Evolutionary conservation across 2,329 filamentous ascomycete genomes (phyloP).

Genomic region (Mariannaea sp.): DNA sequence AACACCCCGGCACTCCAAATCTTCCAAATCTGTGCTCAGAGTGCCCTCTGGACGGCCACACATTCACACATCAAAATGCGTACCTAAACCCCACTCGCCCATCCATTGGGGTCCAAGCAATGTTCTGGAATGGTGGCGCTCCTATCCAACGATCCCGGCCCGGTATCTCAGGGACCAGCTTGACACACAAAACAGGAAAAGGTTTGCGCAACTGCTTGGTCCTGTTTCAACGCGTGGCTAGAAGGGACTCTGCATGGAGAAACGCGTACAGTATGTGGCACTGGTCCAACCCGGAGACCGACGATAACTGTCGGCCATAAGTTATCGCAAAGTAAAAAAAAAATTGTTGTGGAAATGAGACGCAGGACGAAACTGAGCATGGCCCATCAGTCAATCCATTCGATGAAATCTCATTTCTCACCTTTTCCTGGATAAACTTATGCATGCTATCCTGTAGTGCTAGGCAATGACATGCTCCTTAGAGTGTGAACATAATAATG

Average conservation of each 20-base stretch:
- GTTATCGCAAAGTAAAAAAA: too few relatives aligned
- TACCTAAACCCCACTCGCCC: slow-evolving; percentile 9
- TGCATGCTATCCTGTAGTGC: too few relatives aligned
- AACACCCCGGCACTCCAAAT: slow-evolving; percentile 2
- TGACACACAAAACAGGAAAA: background rate
- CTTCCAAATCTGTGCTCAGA: slow-evolving; percentile 15
- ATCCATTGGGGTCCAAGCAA: slow-evolving; percentile 12
- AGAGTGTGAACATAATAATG: too few relatives aligned
- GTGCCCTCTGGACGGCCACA: slow-evolving; percentile 23
- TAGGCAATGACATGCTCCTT: too few relatives aligned
- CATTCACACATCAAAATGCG: slow-evolving; percentile 22
- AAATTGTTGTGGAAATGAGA: too few relatives aligned
- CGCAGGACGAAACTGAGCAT: too few relatives aligned
- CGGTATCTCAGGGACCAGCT: background rate
- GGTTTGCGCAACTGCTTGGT: background rate
- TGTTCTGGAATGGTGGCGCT: slow-evolving; percentile 17
- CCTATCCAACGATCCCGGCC: slow-evolving; percentile 10
- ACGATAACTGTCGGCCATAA: background rate
- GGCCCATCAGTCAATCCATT: too few relatives aligned
- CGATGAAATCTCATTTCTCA: too few relatives aligned
- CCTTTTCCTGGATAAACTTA: too few relatives aligned
- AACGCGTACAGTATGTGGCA: too few relatives aligned
- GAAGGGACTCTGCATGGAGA: slow-evolving; percentile 1
- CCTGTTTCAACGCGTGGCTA: slow-evolving; percentile 4
- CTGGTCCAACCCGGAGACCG: background rate